phyloP scores from a whole-genome alignment of 768 basidiomycete species.

The Leccinum imitatum region DNA sequence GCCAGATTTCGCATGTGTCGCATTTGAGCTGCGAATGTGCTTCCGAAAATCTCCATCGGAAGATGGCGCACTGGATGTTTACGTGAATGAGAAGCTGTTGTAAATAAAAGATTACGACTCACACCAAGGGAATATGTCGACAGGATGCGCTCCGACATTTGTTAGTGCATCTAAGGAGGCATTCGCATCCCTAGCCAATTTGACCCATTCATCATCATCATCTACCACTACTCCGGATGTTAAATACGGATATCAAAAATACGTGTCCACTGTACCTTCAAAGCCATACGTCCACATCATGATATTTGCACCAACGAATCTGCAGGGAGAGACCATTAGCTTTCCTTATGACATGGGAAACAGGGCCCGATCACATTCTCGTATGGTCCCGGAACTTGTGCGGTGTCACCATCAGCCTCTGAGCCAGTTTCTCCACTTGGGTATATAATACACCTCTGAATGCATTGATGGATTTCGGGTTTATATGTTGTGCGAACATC shows the following conservation, averaged over 20 bases:
- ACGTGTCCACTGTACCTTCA: not conserved
- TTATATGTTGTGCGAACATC: constrained; percentile 1
- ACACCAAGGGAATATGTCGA: constrained; percentile 10
- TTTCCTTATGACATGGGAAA: not conserved
- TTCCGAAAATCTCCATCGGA: constrained; percentile 6
- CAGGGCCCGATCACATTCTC: not conserved
- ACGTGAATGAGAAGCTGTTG: not conserved
- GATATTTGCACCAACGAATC: constrained; percentile 6
- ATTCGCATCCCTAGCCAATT: constrained; percentile 5
- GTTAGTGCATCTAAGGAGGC: constrained; percentile 4
- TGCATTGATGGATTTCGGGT: not conserved
- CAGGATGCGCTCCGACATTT: constrained; percentile 8
- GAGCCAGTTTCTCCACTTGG: constrained; percentile 1
- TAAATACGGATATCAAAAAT: not conserved
- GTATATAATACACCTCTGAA: not conserved
- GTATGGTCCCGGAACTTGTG: constrained; percentile 5
- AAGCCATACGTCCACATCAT: constrained; percentile 8
- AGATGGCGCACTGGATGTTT: constrained; percentile 1
- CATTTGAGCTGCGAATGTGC: constrained; percentile 4
- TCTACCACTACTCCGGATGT: not conserved
- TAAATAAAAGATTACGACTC: not conserved
- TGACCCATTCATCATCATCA: constrained; percentile 6
- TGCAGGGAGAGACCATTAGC: not conserved
- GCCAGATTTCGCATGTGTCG: constrained; percentile 4
- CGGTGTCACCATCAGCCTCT: not conserved